Evolutionary conservation across 345 rosid genomes (phyloP).

Genomic region (Hypericum perforatum): DNA sequence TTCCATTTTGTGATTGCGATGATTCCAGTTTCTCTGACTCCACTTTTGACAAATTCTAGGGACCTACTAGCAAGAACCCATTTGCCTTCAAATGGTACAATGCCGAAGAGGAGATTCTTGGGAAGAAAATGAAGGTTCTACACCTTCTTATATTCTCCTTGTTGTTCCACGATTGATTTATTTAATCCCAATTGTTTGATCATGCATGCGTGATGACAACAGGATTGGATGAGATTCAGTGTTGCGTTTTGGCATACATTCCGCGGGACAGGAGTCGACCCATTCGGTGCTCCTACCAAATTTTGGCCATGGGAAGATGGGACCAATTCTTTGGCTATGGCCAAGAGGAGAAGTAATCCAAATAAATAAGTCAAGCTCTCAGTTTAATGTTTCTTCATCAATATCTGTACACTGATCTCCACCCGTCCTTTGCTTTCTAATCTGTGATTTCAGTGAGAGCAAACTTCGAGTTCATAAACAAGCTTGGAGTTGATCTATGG

Average conservation of each 20-base stretch:
- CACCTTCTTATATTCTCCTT: not conserved
- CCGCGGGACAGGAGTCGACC: constrained; percentile 84
- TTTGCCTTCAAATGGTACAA: constrained; percentile 86
- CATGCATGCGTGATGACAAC: constrained; percentile 2
- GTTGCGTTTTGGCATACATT: constrained; percentile 99
- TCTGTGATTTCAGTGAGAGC: constrained; percentile 68
- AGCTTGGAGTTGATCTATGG: constrained; percentile 92
- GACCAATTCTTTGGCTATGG: constrained; percentile 81
- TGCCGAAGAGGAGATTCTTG: constrained; percentile 79
- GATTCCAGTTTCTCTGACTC: not conserved
- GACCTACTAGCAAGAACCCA: constrained; percentile 63
- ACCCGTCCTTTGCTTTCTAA: not conserved
- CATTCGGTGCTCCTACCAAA: constrained; percentile 82
- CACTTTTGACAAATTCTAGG: constrained; percentile 28
- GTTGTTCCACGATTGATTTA: not conserved
- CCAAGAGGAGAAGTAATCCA: constrained; percentile 90
- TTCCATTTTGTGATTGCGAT: not conserved
- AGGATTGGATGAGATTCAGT: constrained; percentile 98
- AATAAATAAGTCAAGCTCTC: not conserved
- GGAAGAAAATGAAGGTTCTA: constrained; percentile 91
- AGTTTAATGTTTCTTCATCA: not conserved
- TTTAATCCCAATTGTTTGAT: constrained; percentile 8
- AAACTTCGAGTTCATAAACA: constrained; percentile 85
- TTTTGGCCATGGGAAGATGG: constrained; percentile 99
- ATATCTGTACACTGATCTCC: not conserved